These are phyloP conservation scores for Zygoascus sp. DNA, from an alignment of 1,139 yeast genomes.

Conservation along the genomic window DNA sequence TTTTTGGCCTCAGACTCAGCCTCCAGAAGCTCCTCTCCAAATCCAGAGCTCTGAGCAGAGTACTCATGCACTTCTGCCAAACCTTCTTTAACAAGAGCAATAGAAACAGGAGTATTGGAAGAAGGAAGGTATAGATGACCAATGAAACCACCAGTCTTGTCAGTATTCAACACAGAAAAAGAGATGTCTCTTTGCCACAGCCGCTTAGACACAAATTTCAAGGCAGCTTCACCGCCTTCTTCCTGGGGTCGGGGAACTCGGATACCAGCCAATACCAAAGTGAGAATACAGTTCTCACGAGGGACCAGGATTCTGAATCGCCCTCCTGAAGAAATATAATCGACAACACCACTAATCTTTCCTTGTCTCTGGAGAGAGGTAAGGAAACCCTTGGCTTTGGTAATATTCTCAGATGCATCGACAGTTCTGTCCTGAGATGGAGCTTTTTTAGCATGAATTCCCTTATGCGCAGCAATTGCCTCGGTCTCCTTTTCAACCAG, in stretches of 20 bases:
- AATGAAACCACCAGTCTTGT: constrained; percentile 76
- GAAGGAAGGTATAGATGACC: constrained; percentile 61
- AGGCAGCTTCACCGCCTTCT: constrained; percentile 48
- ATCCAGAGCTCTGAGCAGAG: constrained; percentile 57
- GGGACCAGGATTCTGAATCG: constrained; percentile 66
- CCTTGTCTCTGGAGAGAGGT: constrained; percentile 66
- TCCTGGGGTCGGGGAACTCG: constrained; percentile 43
- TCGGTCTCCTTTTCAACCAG: constrained; percentile 65
- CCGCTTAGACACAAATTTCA: constrained; percentile 50
- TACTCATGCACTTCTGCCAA: constrained; percentile 60
- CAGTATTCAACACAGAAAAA: constrained; percentile 63
- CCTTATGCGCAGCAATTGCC: constrained; percentile 54
- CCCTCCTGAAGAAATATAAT: constrained; percentile 62
- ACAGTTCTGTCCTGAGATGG: constrained; percentile 60
- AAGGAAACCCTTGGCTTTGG: constrained; percentile 71
- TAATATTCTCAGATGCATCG: constrained; percentile 71
- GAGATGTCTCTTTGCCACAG: constrained; percentile 70
- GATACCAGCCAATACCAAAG: constrained; percentile 73
- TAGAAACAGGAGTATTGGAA: constrained; percentile 56
- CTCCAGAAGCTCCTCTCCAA: constrained; percentile 47
- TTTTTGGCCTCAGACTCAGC: constrained; percentile 63
- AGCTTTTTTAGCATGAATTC: constrained; percentile 57
- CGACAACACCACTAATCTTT: constrained; percentile 63
- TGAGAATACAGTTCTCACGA: constrained; percentile 64
- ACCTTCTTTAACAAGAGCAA: constrained; percentile 59